Percentiles rank a stretch among this genome's conserved stretches.
These are phyloP conservation scores for Hypsizygus ulmarius DNA, from an alignment of 1,284 basidiomycete species.

Conservation along the genomic window DNA sequence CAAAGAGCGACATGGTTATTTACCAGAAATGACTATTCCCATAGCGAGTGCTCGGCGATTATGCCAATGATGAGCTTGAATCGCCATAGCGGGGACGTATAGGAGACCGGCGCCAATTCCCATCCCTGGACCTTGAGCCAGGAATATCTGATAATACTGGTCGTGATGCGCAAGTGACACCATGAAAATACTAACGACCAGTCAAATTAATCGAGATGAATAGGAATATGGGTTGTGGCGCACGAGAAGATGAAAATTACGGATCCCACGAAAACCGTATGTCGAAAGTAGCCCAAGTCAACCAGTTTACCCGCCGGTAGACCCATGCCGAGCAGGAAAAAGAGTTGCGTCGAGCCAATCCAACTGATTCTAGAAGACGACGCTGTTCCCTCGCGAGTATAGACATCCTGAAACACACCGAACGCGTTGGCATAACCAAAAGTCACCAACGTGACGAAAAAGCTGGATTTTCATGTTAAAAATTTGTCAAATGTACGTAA, in stretches of 20 bases:
- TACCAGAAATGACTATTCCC: slow-evolving; percentile 33
- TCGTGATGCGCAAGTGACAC: slow-evolving; percentile 20
- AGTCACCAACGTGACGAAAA: neutral
- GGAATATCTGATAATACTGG: slow-evolving; percentile 26
- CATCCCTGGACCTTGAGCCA: slow-evolving; percentile 33
- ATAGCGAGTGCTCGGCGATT: slow-evolving; percentile 34
- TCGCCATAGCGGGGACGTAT: slow-evolving; percentile 32
- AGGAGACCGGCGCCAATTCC: slow-evolving; percentile 35
- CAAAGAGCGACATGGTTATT: neutral
- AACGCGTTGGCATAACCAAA: slow-evolving; percentile 28
- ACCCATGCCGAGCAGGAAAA: slow-evolving; percentile 21
- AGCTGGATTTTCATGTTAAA: no score
- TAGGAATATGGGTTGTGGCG: neutral
- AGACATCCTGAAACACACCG: slow-evolving; percentile 32
- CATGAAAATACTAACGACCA: slow-evolving; percentile 16
- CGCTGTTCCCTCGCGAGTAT: slow-evolving; percentile 14
- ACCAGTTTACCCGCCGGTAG: slow-evolving; percentile 28
- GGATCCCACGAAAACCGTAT: slow-evolving; percentile 10
- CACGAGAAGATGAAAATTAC: slow-evolving; percentile 22
- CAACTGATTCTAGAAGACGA: slow-evolving; percentile 22
- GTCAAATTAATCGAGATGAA: neutral
- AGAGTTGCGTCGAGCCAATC: slow-evolving; percentile 34
- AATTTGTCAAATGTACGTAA: no score
- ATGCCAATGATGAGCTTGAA: slow-evolving; percentile 34
- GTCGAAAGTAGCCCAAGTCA: slow-evolving; percentile 27